Base-by-base conservation (phyloP, 441 rosid species). In the Mallotus japonicus region DNA sequence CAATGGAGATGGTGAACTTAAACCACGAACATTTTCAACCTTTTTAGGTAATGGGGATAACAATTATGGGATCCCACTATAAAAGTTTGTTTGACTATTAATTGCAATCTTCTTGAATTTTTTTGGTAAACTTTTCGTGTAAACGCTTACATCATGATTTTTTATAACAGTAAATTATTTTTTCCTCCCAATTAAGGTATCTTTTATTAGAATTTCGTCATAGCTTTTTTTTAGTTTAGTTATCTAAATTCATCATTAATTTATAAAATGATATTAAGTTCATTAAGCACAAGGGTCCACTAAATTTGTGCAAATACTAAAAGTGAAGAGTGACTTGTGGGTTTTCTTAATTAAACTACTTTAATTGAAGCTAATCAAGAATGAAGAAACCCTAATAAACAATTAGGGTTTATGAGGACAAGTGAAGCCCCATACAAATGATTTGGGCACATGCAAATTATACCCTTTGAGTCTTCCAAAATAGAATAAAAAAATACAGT, bases 401-500 rank as follows among this genome's bases (percentile, higher is more conserved):
- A 79, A 77, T 70, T 62, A n/a, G 55, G n/a, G 15, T 73, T 66
- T 20, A 72, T 8, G 53, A 71, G 74, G 85, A 78, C 81, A 81
- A 74, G 77, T 11, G 74, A 82, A 83, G 80, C 73, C 80, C 86
- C 79, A 73, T 68, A 37, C 84, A 82, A 89, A 89, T 87, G 91
- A 89, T 89, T 83, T 79, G 78, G 55, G 73, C 92, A 86, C 92
- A 86, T 88, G 90, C 70, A 46, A 1, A 13, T 19, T 51, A 17
- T 28, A 72, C 46, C 72, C 70, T 70, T 57, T 34, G 80, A 70
- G 72, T 64, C 66, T 82, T 71, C 77, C 84, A 55, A 75, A 77
- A 78, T 79, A 82, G 80, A 84, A 81, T 75, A 83, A 77, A 54
- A 75, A 61, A 65, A 61, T 68, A 1, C 66, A 73, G 47, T 44